Percentiles rank a stretch among this genome's conserved stretches.
These are phyloP conservation scores for Penicillium manginii DNA, from an alignment of 495 filamentous ascomycete species.

Conservation along the genomic window DNA sequence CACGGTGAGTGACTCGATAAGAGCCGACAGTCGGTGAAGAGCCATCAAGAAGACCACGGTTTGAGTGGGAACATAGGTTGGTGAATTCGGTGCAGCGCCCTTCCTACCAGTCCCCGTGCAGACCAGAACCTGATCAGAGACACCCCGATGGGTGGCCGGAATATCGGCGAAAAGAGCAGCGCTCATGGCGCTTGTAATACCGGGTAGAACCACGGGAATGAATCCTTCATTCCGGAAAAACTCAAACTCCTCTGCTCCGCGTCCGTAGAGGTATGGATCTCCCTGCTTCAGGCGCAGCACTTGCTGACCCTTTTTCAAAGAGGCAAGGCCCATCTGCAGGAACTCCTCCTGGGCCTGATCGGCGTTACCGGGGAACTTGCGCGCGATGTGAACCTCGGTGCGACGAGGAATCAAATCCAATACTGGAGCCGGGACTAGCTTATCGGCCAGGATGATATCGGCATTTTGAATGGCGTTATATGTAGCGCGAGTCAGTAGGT, in stretches of 20 bases:
- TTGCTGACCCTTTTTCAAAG: slow-evolving; percentile 69
- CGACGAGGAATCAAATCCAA: slow-evolving; percentile 88
- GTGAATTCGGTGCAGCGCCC: slow-evolving; percentile 79
- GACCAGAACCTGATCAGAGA: slow-evolving; percentile 89
- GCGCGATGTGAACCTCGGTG: slow-evolving; percentile 87
- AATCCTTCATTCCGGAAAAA: slow-evolving; percentile 79
- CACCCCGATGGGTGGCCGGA: slow-evolving; percentile 83
- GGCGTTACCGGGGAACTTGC: slow-evolving; percentile 97
- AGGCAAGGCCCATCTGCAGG: slow-evolving; percentile 74
- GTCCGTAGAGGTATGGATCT: slow-evolving; percentile 93
- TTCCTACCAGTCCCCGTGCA: slow-evolving; percentile 95
- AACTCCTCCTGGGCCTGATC: slow-evolving; percentile 92
- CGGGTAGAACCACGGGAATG: slow-evolving; percentile 75
- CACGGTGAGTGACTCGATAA: slow-evolving; percentile 67
- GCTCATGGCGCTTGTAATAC: slow-evolving; percentile 84
- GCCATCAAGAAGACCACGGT: slow-evolving; percentile 98
- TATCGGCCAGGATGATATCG: slow-evolving; percentile 91
- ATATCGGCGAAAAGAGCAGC: slow-evolving; percentile 89
- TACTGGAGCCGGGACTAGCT: slow-evolving; percentile 88
- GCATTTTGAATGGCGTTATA: slow-evolving; percentile 82
- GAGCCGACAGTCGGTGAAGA: slow-evolving; percentile 75
- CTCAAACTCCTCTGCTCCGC: slow-evolving; percentile 89
- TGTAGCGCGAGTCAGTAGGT: slow-evolving; percentile 86
- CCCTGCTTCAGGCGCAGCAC: slow-evolving; percentile 94
- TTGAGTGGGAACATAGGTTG: slow-evolving; percentile 72